A percentile compares a stretch with the other conserved stretches of the same genome.
Conservation (phyloP, 2,329 filamentous ascomycete species). For the Teratosphaeria viscida region DNA sequence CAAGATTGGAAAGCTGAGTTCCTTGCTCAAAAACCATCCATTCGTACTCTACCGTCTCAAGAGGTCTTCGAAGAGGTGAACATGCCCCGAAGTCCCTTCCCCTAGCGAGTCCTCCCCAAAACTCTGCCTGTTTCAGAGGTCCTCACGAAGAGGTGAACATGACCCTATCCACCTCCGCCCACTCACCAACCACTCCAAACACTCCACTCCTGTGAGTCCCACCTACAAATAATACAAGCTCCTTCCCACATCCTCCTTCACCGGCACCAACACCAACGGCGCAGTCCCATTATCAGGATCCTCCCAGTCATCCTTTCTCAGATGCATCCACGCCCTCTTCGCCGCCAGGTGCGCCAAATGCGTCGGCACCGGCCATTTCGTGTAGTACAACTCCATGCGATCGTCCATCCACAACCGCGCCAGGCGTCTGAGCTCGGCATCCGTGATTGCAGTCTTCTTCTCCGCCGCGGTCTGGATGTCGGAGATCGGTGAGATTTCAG, state of each 20-base stretch:
- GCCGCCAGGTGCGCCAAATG: slow-evolving; percentile 6
- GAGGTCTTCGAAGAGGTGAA: too few species aligned
- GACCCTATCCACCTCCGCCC: too few species aligned
- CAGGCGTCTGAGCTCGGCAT: background rate
- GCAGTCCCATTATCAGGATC: background rate
- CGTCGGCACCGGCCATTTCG: slow-evolving; percentile 7
- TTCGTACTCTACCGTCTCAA: background rate
- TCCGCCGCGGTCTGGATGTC: background rate
- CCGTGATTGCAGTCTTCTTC: background rate
- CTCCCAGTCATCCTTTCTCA: background rate
- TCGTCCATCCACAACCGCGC: slow-evolving; percentile 2
- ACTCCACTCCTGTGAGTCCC: background rate
- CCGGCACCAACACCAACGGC: background rate
- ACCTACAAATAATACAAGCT: background rate
- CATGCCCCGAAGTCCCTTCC: too few species aligned
- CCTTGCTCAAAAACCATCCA: background rate
- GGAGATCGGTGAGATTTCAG: background rate
- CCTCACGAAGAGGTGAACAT: background rate
- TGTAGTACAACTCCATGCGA: slow-evolving; percentile 2
- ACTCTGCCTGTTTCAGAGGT: background rate
- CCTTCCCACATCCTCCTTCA: slow-evolving; percentile 1
- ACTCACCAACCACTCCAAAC: background rate
- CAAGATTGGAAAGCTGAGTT: too few species aligned
- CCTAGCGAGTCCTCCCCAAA: too few species aligned
- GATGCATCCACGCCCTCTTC: slow-evolving; percentile 5